Percentiles rank a stretch among this genome's conserved stretches.
These are phyloP conservation scores for Epichloe typhina DNA, from an alignment of 2,329 filamentous ascomycete species.

Conservation along the genomic window DNA sequence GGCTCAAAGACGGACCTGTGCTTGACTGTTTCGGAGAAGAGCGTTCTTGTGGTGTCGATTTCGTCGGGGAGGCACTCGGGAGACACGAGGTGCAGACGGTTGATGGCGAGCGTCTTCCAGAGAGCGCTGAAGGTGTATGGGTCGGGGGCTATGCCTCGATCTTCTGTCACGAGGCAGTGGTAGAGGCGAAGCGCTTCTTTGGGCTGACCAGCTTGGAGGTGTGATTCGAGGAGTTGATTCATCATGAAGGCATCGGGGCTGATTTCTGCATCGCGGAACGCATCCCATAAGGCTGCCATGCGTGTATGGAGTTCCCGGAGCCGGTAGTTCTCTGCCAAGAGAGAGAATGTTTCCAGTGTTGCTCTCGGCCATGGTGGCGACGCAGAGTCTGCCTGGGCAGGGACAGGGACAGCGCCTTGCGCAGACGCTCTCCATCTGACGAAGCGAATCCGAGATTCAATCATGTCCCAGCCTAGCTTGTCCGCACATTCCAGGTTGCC, in stretches of 20 bases:
- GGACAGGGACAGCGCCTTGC: background rate
- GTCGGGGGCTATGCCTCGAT: conserved; percentile 41
- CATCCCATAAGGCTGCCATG: conserved; percentile 47
- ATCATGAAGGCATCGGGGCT: conserved; percentile 60
- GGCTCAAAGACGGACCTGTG: conserved; percentile 31
- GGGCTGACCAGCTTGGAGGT: conserved; percentile 45
- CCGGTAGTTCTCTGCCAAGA: conserved; percentile 61
- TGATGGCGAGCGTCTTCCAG: conserved; percentile 46
- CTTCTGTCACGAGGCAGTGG: conserved; percentile 33
- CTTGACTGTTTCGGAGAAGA: conserved; percentile 37
- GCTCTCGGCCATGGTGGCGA: conserved; percentile 36
- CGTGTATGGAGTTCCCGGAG: conserved; percentile 43
- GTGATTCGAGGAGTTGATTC: conserved; percentile 62
- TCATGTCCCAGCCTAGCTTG: conserved; percentile 62
- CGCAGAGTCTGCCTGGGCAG: conserved; percentile 1
- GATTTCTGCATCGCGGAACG: conserved; percentile 50
- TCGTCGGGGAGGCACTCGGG: conserved; percentile 18
- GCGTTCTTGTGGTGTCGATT: conserved; percentile 21
- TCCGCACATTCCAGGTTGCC: conserved; percentile 49
- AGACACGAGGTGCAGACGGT: conserved; percentile 28
- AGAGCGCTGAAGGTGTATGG: conserved; percentile 56
- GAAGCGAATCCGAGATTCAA: conserved; percentile 51
- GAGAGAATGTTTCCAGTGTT: conserved; percentile 64
- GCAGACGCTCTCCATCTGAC: conserved; percentile 33
- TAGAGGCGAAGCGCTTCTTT: conserved; percentile 43